These are phyloP conservation scores for Geranium incanum DNA, from an alignment of 441 rosid genomes.

Conservation along the genomic window DNA sequence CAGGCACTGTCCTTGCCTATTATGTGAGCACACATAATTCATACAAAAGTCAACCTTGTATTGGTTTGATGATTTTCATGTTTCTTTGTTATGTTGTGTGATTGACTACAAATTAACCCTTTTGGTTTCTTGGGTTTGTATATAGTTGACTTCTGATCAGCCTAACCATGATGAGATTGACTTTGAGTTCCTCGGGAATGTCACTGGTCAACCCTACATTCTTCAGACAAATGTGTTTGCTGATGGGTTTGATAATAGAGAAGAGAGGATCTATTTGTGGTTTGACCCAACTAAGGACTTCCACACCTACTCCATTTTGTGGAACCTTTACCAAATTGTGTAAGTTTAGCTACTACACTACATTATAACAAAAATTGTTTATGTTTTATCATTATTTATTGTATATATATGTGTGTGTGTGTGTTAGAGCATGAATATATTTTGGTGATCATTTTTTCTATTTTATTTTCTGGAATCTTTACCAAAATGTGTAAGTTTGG, in stretches of 20 bases:
- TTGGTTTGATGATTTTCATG: background rate
- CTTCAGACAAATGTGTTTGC: constrained; percentile 70
- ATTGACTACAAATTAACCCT: too few relatives aligned
- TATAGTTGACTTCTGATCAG: constrained; percentile 60
- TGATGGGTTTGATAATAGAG: constrained; percentile 59
- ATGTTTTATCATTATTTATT: background rate
- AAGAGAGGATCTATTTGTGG: constrained; percentile 74
- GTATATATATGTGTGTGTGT: too few relatives aligned
- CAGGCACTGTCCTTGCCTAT: constrained; percentile 75
- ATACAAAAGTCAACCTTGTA: too few relatives aligned
- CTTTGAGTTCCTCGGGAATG: constrained; percentile 67
- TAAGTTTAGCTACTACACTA: constrained; percentile 23
- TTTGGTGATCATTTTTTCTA: too few relatives aligned
- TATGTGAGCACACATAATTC: constrained; percentile 39
- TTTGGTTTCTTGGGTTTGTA: background rate
- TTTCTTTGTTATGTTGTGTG: background rate
- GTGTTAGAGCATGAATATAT: too few relatives aligned
- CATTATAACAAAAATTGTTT: background rate
- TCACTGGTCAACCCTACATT: constrained; percentile 55
- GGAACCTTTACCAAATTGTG: constrained; percentile 86
- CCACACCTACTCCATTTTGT: constrained; percentile 63
- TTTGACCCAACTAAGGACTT: constrained; percentile 69
- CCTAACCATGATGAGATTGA: constrained; percentile 74
- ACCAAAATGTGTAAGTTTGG: too few relatives aligned
- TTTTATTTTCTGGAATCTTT: too few relatives aligned